Evolutionary conservation across 2,329 filamentous ascomycete genomes (phyloP), one percentile per base, ranked within the genome.

Genomic region (Scleromitrula shiraiana): DNA sequence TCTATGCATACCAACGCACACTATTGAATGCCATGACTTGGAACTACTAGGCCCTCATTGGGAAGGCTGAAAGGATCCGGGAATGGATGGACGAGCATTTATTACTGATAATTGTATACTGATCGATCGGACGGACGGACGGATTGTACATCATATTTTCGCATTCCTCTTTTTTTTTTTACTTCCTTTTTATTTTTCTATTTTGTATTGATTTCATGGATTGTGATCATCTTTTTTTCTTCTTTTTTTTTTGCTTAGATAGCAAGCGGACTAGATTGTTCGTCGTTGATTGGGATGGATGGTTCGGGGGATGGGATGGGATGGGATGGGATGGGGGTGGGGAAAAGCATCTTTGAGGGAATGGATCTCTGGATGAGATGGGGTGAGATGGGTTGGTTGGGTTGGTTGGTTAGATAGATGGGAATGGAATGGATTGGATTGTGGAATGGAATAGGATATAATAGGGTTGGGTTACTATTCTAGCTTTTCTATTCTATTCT

Each of bases 51-150:
- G 14, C 3, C 17, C 27, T 43, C 17, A 17, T 27, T 22, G 29
- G 27, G 14, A 14, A 43, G 15, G 40, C 22, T 32, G n/a, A 14
- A 29, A 12, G 26, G 15, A 23, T 22, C 38, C 22, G 22, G 9
- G n/a, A n/a, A n/a, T n/a, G 38, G 38, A 47, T 35, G 26, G 32
- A 37, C 15, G 36, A 29, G 30, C 29, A 22, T 47, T 41, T n/a
- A n/a, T 47, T 47, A 47, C 29, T 42, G 17, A 47, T 47, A 36
- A 33, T 47, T 47, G 45, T 47, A 47, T 47, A 47, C 27, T 36
- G 45, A 40, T 47, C 37, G 45, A 47, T 17, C 14, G 17, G 22
- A n/a, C n/a, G n/a, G n/a, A n/a, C n/a, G n/a, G n/a, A n/a, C n/a
- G 26, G 24, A 47, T 36, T 47, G 45, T 47, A 47, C 37, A 47